phyloP scores from a whole-genome alignment of 2,329 filamentous ascomycete species.

The Trichoderma gracile region DNA sequence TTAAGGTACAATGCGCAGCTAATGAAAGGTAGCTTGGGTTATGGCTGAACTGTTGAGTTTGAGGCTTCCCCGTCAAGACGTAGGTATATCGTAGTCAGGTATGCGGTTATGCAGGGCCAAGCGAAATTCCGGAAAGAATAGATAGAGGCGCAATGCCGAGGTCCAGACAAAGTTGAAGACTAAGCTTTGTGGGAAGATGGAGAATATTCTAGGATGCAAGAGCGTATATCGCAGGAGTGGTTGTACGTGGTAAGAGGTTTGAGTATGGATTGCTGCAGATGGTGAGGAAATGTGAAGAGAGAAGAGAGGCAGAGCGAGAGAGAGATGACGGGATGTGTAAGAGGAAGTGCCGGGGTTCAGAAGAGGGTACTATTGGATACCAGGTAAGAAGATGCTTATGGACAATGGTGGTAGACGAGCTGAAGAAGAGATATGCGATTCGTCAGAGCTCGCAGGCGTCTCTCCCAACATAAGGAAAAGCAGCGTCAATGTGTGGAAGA shows the following conservation, averaged over 20 bases:
- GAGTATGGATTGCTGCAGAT: background rate
- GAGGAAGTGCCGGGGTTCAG: background rate
- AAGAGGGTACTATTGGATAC: background rate
- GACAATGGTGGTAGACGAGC: background rate
- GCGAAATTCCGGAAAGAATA: conserved; percentile 6
- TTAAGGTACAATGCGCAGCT: background rate
- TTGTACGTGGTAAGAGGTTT: background rate
- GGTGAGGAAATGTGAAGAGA: background rate
- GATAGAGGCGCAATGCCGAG: conserved; percentile 10
- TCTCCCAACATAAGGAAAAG: background rate
- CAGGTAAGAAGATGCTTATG: background rate
- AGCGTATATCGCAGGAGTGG: background rate
- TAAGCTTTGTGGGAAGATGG: conserved; percentile 7
- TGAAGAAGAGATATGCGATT: background rate
- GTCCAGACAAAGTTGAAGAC: background rate
- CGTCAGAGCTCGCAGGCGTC: conserved; percentile 7
- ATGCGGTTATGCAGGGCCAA: conserved; percentile 14
- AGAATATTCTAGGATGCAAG: background rate
- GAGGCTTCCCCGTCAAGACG: conserved; percentile 9
- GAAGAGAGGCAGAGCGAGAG: background rate
- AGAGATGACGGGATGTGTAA: background rate
- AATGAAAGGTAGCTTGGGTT: background rate
- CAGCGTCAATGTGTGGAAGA: conserved; percentile 25
- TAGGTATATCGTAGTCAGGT: conserved; percentile 1
- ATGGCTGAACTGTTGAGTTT: background rate